Conservation (phyloP, 345 rosid genomes). For the Camelina neglecta region DNA sequence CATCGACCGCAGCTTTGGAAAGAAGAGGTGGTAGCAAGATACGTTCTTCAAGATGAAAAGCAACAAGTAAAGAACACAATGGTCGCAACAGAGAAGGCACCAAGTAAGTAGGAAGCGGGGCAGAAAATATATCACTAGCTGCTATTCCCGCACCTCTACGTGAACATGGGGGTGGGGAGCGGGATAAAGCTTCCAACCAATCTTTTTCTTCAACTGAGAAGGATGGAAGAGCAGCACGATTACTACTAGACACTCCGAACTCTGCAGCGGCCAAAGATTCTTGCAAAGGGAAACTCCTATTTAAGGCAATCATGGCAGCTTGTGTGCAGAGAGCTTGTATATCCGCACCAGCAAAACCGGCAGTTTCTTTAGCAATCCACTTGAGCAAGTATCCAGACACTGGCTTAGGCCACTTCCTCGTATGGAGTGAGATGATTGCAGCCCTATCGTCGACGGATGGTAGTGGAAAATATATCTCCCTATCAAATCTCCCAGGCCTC, state of each 20-base stretch:
- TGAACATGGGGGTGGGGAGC: conserved; percentile 93
- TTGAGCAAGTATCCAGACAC: conserved; percentile 76
- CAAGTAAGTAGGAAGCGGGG: conserved; percentile 83
- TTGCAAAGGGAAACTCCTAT: conserved; percentile 93
- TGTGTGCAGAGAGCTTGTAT: conserved; percentile 97
- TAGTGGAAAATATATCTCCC: conserved; percentile 93
- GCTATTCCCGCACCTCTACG: conserved; percentile 95
- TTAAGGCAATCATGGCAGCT: conserved; percentile 85
- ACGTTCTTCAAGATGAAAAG: conserved; percentile 78
- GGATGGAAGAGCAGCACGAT: conserved; percentile 76
- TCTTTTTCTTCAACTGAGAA: conserved; percentile 88
- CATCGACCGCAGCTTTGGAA: conserved; percentile 60
- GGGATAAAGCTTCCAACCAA: conserved; percentile 94
- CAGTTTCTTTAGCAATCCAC: conserved; percentile 86
- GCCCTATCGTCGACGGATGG: conserved; percentile 87
- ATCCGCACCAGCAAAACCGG: conserved; percentile 99
- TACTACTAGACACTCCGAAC: conserved; percentile 53
- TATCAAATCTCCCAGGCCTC: conserved; percentile 98
- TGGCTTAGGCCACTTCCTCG: conserved; percentile 92
- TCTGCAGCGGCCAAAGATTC: conserved; percentile 76
- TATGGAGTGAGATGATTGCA: conserved; percentile 90
- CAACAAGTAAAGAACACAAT: conserved; percentile 68
- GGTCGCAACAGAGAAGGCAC: conserved; percentile 80
- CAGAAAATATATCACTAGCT: conserved; percentile 74
- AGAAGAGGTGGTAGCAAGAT: conserved; percentile 79